Percentiles rank a stretch among this genome's conserved stretches.
These are phyloP conservation scores for Ensete glaucum DNA, from an alignment of 176 grass and related monocot genomes.

Conservation along the genomic window DNA sequence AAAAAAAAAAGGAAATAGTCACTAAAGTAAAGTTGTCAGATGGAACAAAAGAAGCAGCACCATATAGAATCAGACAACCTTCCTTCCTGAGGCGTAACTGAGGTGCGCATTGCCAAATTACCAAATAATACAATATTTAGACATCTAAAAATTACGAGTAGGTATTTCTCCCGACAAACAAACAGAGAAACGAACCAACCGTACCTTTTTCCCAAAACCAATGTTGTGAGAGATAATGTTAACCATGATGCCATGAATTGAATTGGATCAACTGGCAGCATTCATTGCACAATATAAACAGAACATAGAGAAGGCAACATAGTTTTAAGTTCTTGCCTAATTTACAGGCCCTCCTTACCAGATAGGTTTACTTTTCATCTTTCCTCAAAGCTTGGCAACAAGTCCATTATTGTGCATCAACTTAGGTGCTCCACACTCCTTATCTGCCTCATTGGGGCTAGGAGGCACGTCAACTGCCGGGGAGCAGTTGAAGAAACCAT, in stretches of 20 bases:
- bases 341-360: neutral
- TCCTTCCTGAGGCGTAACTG: no score
- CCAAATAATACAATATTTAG: no score
- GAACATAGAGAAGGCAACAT: neutral
- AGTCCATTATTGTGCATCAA: conserved; percentile 58
- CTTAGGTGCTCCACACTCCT: conserved; percentile 68
- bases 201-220: no score
- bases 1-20: no score
- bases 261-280: neutral
- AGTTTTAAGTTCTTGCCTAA: neutral
- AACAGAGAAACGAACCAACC: no score
- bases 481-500: conserved; percentile 99
- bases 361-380: neutral
- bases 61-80: no score
- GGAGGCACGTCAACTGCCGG: conserved; percentile 87
- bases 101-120: no score
- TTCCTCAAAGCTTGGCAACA: conserved; percentile 70
- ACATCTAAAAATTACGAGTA: no score
- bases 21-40: no score
- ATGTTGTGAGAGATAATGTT: neutral
- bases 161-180: no score
- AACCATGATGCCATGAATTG: neutral
- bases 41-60: no score
- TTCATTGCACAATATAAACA: neutral
- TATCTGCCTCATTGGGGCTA: conserved; percentile 47